phyloP scores from a whole-genome alignment of 2,329 filamentous ascomycete species.

The Stylonectria norvegica region DNA sequence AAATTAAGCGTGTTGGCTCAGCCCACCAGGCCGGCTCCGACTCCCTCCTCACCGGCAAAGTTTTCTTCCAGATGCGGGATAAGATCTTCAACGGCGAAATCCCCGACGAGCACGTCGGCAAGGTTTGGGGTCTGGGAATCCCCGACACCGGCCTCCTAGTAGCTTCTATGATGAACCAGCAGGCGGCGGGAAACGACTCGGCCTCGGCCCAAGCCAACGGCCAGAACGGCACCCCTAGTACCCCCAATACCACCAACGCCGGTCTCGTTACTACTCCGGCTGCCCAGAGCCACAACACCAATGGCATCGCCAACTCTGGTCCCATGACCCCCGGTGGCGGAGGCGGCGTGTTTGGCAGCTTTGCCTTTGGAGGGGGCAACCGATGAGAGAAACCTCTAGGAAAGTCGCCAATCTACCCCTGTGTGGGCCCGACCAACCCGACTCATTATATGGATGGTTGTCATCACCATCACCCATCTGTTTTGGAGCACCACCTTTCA shows the following conservation, averaged over 20 bases:
- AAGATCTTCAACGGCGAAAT: slow-evolving; percentile 83
- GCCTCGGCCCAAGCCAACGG: slow-evolving; percentile 36
- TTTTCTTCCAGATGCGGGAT: slow-evolving; percentile 91
- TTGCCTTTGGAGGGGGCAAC: slow-evolving; percentile 50
- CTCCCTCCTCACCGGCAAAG: slow-evolving; percentile 85
- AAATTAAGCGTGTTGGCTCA: slow-evolving; percentile 80
- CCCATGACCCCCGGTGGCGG: slow-evolving; percentile 76
- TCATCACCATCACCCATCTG: too few relatives aligned
- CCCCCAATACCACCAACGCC: slow-evolving; percentile 64
- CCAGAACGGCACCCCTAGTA: slow-evolving; percentile 51
- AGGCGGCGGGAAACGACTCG: slow-evolving; percentile 30
- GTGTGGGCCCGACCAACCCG: neutral
- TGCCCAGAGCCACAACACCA: slow-evolving; percentile 53
- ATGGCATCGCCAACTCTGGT: slow-evolving; percentile 56
- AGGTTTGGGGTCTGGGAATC: slow-evolving; percentile 88
- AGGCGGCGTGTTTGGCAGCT: slow-evolving; percentile 72
- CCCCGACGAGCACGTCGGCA: slow-evolving; percentile 77
- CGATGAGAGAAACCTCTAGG: slow-evolving; percentile 26
- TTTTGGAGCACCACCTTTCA: too few relatives aligned
- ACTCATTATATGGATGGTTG: too few relatives aligned
- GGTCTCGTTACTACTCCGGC: slow-evolving; percentile 49
- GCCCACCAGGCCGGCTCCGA: slow-evolving; percentile 94
- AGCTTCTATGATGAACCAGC: slow-evolving; percentile 34
- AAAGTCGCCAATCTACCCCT: too few relatives aligned
- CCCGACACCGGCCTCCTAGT: slow-evolving; percentile 53